These are phyloP conservation scores for Irpex lacteus DNA, from an alignment of 1,284 basidiomycete genomes.

Conservation along the genomic window DNA sequence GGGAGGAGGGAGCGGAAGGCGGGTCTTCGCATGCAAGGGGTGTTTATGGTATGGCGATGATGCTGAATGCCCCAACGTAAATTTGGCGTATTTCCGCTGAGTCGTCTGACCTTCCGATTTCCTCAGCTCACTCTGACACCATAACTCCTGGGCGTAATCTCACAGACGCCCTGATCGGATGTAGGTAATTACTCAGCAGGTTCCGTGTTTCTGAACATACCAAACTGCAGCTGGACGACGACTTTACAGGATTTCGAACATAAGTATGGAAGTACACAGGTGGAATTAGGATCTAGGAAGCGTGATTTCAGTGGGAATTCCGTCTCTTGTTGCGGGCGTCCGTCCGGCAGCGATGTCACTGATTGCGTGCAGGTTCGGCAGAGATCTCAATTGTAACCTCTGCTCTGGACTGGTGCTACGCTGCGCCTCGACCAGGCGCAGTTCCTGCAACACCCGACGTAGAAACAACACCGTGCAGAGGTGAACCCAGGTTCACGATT, in stretches of 20 bases:
- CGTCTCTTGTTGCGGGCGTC: neutral
- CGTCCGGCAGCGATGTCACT: neutral
- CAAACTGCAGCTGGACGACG: neutral
- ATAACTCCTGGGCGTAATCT: neutral
- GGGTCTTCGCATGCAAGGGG: neutral
- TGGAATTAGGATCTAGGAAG: neutral
- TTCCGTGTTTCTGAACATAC: neutral
- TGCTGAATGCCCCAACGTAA: neutral
- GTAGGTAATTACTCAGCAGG: neutral
- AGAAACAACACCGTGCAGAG: too few species aligned
- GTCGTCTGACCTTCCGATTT: constrained; percentile 5
- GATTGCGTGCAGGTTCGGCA: neutral
- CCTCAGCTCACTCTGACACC: neutral
- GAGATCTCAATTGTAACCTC: neutral
- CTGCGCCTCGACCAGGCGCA: neutral
- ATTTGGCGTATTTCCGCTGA: neutral
- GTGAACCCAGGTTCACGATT: too few species aligned
- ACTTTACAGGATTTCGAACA: neutral
- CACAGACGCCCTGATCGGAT: neutral
- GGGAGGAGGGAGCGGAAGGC: neutral
- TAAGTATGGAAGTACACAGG: too few species aligned
- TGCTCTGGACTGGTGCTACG: neutral
- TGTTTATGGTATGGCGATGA: neutral
- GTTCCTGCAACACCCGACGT: neutral
- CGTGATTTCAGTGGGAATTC: neutral